A percentile compares a stretch with the other conserved stretches of the same genome.
Evolutionary conservation across 2,329 filamentous ascomycete genomes (phyloP).

Genomic region (Rhynchosporium secalis): DNA sequence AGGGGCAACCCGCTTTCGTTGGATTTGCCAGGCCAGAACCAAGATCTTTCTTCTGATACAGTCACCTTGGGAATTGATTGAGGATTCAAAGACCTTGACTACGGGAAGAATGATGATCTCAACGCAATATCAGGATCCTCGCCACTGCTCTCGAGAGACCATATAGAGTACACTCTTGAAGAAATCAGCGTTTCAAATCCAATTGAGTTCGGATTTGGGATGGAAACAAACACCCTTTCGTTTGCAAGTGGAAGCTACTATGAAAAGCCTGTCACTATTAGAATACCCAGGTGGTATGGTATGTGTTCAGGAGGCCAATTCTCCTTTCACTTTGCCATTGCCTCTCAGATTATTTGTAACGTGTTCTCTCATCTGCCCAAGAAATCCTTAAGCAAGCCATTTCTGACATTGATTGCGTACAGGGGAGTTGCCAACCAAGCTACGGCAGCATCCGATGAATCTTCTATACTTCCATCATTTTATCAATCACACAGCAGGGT

Average conservation of each 20-base stretch:
- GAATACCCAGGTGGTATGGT: constrained; percentile 49
- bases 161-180: constrained; percentile 35
- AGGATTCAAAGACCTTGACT: constrained; percentile 68
- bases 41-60: constrained; percentile 40
- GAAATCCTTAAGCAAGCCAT: no score
- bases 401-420: no score
- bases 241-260: constrained; percentile 68
- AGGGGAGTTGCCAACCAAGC: constrained; percentile 49
- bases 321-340: no score
- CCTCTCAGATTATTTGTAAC: no score
- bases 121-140: constrained; percentile 59
- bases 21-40: constrained; percentile 25
- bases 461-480: constrained; percentile 62
- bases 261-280: constrained; percentile 64
- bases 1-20: constrained; percentile 26
- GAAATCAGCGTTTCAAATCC: constrained; percentile 41
- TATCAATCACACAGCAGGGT: constrained; percentile 76
- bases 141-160: constrained; percentile 37
- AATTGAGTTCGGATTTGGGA: constrained; percentile 50
- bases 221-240: constrained; percentile 50
- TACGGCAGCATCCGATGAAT: constrained; percentile 77
- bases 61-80: constrained; percentile 70
- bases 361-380: no score
- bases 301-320: no score
- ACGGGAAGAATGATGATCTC: constrained; percentile 69